Conservation (phyloP, 768 basidiomycete species). For the Xerocomus brunneocitrinus region DNA sequence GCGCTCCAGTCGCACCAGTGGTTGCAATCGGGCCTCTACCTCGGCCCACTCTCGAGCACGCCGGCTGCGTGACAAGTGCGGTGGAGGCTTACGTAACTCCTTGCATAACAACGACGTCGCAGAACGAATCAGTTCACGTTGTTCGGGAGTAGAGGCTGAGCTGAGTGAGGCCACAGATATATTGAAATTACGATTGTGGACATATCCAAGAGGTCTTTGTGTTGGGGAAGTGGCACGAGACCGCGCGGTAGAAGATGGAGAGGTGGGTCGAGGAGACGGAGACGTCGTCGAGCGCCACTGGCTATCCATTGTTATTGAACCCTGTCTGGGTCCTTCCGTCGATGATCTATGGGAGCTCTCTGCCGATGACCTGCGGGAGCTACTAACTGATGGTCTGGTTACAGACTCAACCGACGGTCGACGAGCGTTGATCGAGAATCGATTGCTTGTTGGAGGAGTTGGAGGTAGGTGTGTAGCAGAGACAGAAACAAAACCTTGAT, state of each 20-base stretch:
- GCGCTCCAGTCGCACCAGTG: slow-evolving; percentile 63
- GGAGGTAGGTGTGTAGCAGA: slow-evolving; percentile 48
- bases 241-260: slow-evolving; percentile 41
- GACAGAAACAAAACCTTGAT: slow-evolving; percentile 41
- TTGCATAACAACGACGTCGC: slow-evolving; percentile 63
- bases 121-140: slow-evolving; percentile 62
- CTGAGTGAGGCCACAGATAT: slow-evolving; percentile 55
- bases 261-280: slow-evolving; percentile 35
- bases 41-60: slow-evolving; percentile 65
- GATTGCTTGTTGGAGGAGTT: slow-evolving; percentile 27
- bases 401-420: slow-evolving; percentile 13
- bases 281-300: slow-evolving; percentile 24
- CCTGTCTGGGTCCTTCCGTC: slow-evolving; percentile 12
- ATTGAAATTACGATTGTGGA: slow-evolving; percentile 54
- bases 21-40: slow-evolving; percentile 61
- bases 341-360: slow-evolving; percentile 37
- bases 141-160: slow-evolving; percentile 47
- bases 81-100: slow-evolving; percentile 60
- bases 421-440: slow-evolving; percentile 23
- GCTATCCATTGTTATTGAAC: slow-evolving; percentile 23
- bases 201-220: slow-evolving; percentile 39
- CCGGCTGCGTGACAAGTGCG: slow-evolving; percentile 47
- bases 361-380: slow-evolving; percentile 34
- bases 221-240: slow-evolving; percentile 44
- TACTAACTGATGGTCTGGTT: slow-evolving; percentile 26